Evolutionary conservation across 164 flowering plant genomes (phyloP).

Genomic region (Vitis riparia): DNA sequence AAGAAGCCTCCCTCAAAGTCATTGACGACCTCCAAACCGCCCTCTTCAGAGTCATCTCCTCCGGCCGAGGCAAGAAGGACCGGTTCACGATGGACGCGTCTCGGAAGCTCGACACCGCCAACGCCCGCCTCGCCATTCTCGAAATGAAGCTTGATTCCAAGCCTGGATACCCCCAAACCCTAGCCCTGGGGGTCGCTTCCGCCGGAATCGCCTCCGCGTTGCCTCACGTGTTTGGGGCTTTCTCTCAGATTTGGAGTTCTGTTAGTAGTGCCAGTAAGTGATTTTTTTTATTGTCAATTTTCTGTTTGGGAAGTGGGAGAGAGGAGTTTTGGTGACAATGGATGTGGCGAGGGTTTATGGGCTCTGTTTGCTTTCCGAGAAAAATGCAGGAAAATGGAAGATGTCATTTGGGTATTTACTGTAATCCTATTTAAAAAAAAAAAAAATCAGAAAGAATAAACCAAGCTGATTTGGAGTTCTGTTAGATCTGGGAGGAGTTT

Average conservation of each 20-base stretch:
- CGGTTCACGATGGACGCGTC: constrained; percentile 37
- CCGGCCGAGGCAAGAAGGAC: constrained; percentile 38
- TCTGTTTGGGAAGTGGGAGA: too few relatives aligned
- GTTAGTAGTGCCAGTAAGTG: constrained; percentile 19
- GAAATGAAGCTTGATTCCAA: constrained; percentile 75
- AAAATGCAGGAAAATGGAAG: too few relatives aligned
- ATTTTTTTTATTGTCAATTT: background rate
- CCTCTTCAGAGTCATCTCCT: constrained; percentile 35
- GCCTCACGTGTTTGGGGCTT: constrained; percentile 44
- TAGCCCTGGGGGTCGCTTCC: constrained; percentile 66
- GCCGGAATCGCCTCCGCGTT: constrained; percentile 46
- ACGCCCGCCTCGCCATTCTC: constrained; percentile 51
- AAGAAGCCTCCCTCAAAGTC: constrained; percentile 68
- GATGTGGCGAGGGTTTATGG: too few relatives aligned
- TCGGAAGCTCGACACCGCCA: constrained; percentile 52
- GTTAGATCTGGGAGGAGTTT: too few relatives aligned
- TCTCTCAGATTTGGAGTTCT: constrained; percentile 50
- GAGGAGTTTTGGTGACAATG: too few relatives aligned
- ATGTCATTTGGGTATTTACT: too few relatives aligned
- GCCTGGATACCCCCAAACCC: constrained; percentile 54
- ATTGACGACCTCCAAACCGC: constrained; percentile 71
- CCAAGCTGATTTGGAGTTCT: too few relatives aligned
- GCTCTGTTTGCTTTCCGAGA: too few relatives aligned
- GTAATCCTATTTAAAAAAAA: too few relatives aligned
- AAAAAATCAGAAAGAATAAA: too few relatives aligned